A percentile compares a stretch with the other conserved stretches of the same genome.
Evolutionary conservation across 2,329 filamentous ascomycete species (phyloP).

Genomic region (Parafenestella ontariensis): DNA sequence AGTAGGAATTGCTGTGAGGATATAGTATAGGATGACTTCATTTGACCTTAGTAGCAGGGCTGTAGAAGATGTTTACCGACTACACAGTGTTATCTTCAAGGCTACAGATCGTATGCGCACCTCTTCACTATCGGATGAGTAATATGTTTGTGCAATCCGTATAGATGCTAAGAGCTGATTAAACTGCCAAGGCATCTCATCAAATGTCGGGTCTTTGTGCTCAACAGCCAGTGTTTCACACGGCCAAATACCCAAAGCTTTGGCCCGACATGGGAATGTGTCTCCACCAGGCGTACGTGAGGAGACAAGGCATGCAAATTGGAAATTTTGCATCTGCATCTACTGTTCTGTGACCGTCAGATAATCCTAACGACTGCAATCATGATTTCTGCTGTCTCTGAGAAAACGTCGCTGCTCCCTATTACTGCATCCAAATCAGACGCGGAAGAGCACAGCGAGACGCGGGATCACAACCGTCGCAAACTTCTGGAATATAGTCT

Average conservation of each 20-base stretch:
- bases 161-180: neutral
- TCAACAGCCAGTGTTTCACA: neutral
- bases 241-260: neutral
- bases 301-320: neutral
- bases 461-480: neutral
- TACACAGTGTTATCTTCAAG: no score
- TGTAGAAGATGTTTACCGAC: no score
- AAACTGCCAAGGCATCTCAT: neutral
- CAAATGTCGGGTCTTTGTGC: neutral
- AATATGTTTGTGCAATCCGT: no score
- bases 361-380: neutral
- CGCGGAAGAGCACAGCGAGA: neutral
- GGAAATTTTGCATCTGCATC: neutral
- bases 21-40: neutral
- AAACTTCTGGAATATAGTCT: conserved; percentile 7
- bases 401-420: conserved; percentile 12
- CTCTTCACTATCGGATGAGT: no score
- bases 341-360: neutral
- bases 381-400: neutral
- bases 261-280: neutral
- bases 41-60: neutral
- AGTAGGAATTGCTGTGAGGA: neutral
- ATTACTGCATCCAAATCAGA: conserved; percentile 1
- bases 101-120: no score
- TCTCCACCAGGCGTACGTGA: neutral